A percentile compares a stretch with the other conserved stretches of the same genome.
phyloP scores from a whole-genome alignment of 1,139 yeast genomes.

The Lodderomyces metapsilosis region DNA sequence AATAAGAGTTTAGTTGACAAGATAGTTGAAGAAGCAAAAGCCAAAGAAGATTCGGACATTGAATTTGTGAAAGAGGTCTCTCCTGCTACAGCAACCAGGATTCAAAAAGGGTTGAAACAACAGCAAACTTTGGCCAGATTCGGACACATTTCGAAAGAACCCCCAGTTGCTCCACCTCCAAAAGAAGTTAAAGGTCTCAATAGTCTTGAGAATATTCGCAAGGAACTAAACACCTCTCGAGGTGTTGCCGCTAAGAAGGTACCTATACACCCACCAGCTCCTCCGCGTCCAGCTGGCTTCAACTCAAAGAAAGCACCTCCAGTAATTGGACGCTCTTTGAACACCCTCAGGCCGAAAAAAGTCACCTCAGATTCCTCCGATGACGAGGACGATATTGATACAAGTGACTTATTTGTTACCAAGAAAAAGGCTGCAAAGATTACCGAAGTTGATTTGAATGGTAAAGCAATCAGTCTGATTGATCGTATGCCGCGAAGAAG shows the following conservation, averaged over 20 bases:
- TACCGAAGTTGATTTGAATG: constrained; percentile 39
- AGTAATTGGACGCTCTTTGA: constrained; percentile 34
- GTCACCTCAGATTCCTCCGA: constrained; percentile 35
- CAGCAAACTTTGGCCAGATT: constrained; percentile 54
- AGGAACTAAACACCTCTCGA: constrained; percentile 32
- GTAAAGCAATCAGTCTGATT: constrained; percentile 26
- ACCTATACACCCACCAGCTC: constrained; percentile 40
- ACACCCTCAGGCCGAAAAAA: constrained; percentile 23
- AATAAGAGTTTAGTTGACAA: constrained; percentile 53
- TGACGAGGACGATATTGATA: constrained; percentile 36
- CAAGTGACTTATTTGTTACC: constrained; percentile 43
- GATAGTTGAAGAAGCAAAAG: constrained; percentile 48
- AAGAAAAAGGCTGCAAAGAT: constrained; percentile 34
- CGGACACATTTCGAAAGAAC: constrained; percentile 37
- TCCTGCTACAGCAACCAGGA: constrained; percentile 9
- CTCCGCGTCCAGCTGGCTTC: constrained; percentile 85
- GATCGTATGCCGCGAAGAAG: constrained; percentile 15
- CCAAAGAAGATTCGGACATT: constrained; percentile 9
- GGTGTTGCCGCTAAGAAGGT: constrained; percentile 15
- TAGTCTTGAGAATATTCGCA: constrained; percentile 41
- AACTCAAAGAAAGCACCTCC: constrained; percentile 37
- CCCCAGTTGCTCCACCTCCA: constrained; percentile 43
- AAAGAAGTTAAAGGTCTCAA: constrained; percentile 31
- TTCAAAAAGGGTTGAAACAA: background rate
- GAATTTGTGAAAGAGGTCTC: constrained; percentile 5